Conservation (phyloP, 106 monocot genomes). For the Allium cepa region DNA sequence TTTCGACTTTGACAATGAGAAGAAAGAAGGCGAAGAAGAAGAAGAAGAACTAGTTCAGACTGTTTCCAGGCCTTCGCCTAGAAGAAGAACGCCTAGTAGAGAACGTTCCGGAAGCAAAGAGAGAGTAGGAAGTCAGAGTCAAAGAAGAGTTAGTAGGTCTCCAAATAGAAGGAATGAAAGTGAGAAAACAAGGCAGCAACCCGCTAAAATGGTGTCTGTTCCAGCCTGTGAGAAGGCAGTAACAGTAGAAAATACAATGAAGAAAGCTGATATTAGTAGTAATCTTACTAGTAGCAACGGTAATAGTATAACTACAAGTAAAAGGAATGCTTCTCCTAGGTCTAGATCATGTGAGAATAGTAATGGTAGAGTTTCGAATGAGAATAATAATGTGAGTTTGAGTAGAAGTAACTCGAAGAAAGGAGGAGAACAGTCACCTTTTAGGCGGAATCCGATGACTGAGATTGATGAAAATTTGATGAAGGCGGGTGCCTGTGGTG, state of each 20-base stretch:
- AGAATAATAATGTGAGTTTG: conserved; percentile 33
- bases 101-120: conserved; percentile 75
- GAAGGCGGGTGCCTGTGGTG: conserved; percentile 11
- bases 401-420: conserved; percentile 65
- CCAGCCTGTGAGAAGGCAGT: conserved; percentile 58
- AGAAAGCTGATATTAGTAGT: too few relatives aligned
- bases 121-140: conserved; percentile 1
- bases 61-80: conserved; percentile 50
- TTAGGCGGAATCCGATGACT: conserved; percentile 68
- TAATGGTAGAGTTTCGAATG: conserved; percentile 17
- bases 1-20: conserved; percentile 69
- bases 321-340: conserved; percentile 9
- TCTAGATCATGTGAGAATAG: conserved; percentile 20
- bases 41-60: conserved; percentile 12
- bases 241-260: too few relatives aligned
- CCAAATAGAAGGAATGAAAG: conserved; percentile 61
- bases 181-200: conserved; percentile 24
- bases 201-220: conserved; percentile 82
- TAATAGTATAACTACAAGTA: neutral
- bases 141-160: conserved; percentile 64
- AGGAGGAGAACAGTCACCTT: conserved; percentile 83
- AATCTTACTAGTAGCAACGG: too few relatives aligned
- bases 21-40: conserved; percentile 9
- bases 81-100: conserved; percentile 41
- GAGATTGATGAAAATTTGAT: conserved; percentile 69